Conservation (phyloP, 139 green algal species). For the Deuterostichococcus epilithicus region DNA sequence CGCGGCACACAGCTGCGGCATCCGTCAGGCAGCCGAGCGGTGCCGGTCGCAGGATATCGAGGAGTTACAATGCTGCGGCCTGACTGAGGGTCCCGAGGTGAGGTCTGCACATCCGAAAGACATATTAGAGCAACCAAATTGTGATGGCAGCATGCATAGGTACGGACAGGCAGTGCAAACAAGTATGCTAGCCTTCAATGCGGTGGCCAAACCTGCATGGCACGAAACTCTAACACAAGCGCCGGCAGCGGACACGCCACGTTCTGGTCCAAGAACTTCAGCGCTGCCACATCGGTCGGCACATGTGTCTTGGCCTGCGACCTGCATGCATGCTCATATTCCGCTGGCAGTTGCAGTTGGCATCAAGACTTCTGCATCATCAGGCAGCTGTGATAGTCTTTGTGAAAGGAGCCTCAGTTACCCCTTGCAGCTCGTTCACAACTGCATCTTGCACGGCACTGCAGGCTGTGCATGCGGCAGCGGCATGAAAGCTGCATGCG, state of each 20-base stretch:
- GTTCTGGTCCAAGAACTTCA: conserved; percentile 35
- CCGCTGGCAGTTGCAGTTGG: too few relatives aligned
- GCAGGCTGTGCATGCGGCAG: background rate
- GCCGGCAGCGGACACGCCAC: conserved; percentile 34
- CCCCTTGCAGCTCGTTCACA: background rate
- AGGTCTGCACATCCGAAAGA: too few relatives aligned
- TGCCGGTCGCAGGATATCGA: too few relatives aligned
- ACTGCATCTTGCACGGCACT: background rate
- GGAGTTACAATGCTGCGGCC: too few relatives aligned
- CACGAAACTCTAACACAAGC: conserved; percentile 42
- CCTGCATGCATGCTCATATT: background rate
- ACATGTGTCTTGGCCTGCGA: conserved; percentile 34
- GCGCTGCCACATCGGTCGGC: conserved; percentile 44
- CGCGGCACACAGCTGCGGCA: background rate
- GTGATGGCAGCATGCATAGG: background rate
- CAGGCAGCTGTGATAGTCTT: too few relatives aligned
- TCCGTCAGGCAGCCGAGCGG: too few relatives aligned
- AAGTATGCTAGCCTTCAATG: too few relatives aligned
- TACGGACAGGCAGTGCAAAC: too few relatives aligned
- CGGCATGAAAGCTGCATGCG: background rate
- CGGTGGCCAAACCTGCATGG: conserved; percentile 7
- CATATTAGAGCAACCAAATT: background rate
- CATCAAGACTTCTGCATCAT: too few relatives aligned
- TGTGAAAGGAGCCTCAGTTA: too few relatives aligned
- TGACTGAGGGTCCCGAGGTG: too few relatives aligned